Evolutionary conservation across 441 rosid species (phyloP).

Genomic region (Pelargonium citronellum): DNA sequence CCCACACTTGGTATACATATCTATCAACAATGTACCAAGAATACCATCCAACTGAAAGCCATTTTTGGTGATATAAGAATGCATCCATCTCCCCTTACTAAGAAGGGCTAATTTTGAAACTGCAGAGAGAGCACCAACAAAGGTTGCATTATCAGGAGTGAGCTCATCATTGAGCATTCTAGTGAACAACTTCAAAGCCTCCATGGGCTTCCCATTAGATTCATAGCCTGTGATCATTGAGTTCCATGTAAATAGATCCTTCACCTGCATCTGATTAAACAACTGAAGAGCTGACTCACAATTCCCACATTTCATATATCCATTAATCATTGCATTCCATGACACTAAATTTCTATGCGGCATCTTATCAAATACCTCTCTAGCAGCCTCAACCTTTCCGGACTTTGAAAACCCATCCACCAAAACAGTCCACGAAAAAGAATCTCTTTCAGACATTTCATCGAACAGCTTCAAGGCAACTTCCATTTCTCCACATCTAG

Average conservation of each 20-base stretch:
- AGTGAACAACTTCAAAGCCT: constrained; percentile 35
- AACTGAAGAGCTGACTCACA: constrained; percentile 26
- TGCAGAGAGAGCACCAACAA: constrained; percentile 37
- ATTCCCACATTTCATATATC: constrained; percentile 42
- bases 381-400: constrained; percentile 37
- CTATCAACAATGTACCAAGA: constrained; percentile 41
- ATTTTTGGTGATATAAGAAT: constrained; percentile 41
- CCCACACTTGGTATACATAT: constrained; percentile 55
- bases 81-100: constrained; percentile 38
- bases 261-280: constrained; percentile 33
- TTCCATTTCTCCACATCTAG: constrained; percentile 32
- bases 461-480: constrained; percentile 38
- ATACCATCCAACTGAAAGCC: constrained; percentile 33
- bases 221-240: constrained; percentile 44
- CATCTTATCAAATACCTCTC: constrained; percentile 44
- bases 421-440: constrained; percentile 46
- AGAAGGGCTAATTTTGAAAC: constrained; percentile 42
- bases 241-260: constrained; percentile 45
- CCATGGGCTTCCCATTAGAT: constrained; percentile 31
- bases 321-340: constrained; percentile 49
- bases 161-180: constrained; percentile 30
- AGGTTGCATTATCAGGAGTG: constrained; percentile 36
- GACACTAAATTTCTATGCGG: constrained; percentile 36
- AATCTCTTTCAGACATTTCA: constrained; percentile 44
- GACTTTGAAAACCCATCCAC: constrained; percentile 42